Conservation (phyloP, 768 basidiomycete genomes). For the Fomitopsis serialis region DNA sequence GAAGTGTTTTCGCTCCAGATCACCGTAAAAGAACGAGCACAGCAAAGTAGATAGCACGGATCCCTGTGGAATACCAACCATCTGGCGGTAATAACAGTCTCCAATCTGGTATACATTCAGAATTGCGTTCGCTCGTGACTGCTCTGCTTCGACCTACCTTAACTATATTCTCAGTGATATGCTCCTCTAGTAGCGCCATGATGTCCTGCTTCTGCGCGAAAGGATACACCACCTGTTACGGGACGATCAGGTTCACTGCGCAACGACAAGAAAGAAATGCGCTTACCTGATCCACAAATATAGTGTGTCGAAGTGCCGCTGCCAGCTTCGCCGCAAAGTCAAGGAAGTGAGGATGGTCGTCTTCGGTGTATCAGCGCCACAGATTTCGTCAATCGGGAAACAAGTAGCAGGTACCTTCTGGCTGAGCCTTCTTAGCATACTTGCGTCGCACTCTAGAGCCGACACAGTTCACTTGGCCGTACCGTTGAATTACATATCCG, state of each 20-base stretch:
- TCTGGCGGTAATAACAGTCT: conserved; percentile 74
- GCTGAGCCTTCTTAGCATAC: conserved; percentile 56
- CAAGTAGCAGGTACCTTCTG: conserved; percentile 47
- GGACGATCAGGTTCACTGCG: background rate
- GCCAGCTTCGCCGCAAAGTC: conserved; percentile 67
- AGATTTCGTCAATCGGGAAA: background rate
- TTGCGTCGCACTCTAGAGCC: conserved; percentile 52
- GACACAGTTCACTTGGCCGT: conserved; percentile 57
- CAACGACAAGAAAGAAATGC: background rate
- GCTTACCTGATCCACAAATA: conserved; percentile 81
- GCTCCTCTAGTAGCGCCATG: conserved; percentile 75
- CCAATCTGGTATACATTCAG: conserved; percentile 54
- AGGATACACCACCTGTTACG: conserved; percentile 46
- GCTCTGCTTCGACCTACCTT: conserved; percentile 45
- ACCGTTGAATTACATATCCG: conserved; percentile 62
- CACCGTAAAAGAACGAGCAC: conserved; percentile 93
- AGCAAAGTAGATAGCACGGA: conserved; percentile 92
- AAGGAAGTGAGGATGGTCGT: conserved; percentile 72
- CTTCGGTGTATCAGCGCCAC: conserved; percentile 31
- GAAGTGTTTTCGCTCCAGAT: conserved; percentile 64
- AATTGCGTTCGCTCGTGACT: background rate
- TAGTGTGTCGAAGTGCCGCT: conserved; percentile 56
- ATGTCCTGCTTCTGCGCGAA: conserved; percentile 51
- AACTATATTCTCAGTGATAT: conserved; percentile 89
- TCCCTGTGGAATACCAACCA: conserved; percentile 95